Evolutionary conservation across 352 stramenopile genomes (phyloP), one percentile per base, ranked within the genome.

Genomic region (Sclerospora graminicola): DNA sequence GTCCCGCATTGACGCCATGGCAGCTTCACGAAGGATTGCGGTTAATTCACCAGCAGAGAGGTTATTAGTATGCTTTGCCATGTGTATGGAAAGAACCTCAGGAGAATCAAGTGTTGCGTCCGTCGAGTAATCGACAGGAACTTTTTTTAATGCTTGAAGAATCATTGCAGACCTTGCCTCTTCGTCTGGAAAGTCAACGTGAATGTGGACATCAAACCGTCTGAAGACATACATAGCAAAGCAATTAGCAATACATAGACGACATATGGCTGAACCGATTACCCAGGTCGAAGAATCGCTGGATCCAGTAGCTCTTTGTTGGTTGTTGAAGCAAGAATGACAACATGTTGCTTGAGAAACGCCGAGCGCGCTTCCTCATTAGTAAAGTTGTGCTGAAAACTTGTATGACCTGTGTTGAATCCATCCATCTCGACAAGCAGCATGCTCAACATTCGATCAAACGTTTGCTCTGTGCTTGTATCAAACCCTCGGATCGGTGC

Each of bases 371-470:
- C 68, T 45, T 77, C 60, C 7, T 63, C 41, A 11, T 45, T 76
- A 4, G 48, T 43, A 26, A 70, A 24, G 29, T 60, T 78, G 4
- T 46, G 34, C 29, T 69, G 37, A 3, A 80, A 28, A 19, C 56
- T 68, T 0, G 51, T 51, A 1, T 51, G 56, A 40, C 61, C 74
- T 7, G 73, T 78, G 18, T 37, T 66, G 39, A 96, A 89, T 5
- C 85, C 85, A 57, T 96, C 86, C 82, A 96, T 94, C 38, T 96
- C 86, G 7, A 94, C 69, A 16, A 96, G 66, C 27, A 96, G 61
- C 66, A 88, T 91, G 39, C 81, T 94, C 47, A 96, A 49, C 48
- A 96, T 75, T 2, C 86, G 82, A 49, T 96, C 86, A 43, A 95
- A 95, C 1, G 86, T 96, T 57, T 96, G 85, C 54, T 96, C 86